Conservation (phyloP, 768 basidiomycete species). For the Suillus placidus region DNA sequence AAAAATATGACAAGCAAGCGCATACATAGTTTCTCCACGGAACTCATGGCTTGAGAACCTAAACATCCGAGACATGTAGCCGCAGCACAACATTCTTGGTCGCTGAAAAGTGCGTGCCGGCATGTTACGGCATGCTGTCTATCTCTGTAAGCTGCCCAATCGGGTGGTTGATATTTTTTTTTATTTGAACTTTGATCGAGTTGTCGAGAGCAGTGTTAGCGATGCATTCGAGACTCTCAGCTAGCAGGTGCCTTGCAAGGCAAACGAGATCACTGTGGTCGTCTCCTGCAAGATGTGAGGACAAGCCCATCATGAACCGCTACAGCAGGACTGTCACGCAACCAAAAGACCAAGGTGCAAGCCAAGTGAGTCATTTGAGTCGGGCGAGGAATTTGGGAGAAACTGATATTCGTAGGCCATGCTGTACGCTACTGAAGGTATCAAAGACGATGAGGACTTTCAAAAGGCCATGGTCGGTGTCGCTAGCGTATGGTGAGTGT, state of each 20-base stretch:
- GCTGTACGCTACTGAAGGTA: conserved; percentile 98
- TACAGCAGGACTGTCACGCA: conserved; percentile 85
- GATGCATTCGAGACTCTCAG: conserved; percentile 27
- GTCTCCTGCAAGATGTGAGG: conserved; percentile 41
- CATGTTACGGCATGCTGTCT: conserved; percentile 6
- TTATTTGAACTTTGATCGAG: conserved; percentile 17
- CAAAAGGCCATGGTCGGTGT: conserved; percentile 97
- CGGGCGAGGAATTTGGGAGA: conserved; percentile 1
- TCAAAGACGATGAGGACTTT: conserved; percentile 80
- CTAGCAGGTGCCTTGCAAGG: conserved; percentile 15
- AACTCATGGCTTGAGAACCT: neutral
- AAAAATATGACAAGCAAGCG: neutral
- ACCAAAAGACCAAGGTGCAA: conserved; percentile 93
- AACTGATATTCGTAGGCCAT: conserved; percentile 66
- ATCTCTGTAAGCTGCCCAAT: neutral
- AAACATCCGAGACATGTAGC: conserved; percentile 1
- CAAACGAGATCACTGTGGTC: conserved; percentile 41
- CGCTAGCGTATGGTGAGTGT: conserved; percentile 88
- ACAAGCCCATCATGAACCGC: conserved; percentile 56
- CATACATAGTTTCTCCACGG: conserved; percentile 9
- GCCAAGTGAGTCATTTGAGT: conserved; percentile 58
- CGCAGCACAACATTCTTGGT: no score
- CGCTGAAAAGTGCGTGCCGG: neutral
- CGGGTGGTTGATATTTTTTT: neutral
- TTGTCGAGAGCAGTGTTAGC: conserved; percentile 5